phyloP scores from a whole-genome alignment of 345 rosid species.

The Linum tenue region DNA sequence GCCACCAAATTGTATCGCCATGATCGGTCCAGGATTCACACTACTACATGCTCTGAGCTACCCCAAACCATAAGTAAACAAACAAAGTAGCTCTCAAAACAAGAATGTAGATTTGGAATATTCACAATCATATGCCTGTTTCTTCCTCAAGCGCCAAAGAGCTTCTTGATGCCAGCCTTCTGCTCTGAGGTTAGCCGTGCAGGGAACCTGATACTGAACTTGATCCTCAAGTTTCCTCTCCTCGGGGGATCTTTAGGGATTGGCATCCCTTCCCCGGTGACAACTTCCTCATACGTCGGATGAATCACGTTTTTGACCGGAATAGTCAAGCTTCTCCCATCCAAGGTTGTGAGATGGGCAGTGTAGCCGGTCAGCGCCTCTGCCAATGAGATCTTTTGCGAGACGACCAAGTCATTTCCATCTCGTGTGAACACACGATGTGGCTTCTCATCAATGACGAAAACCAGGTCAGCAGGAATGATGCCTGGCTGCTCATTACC shows the following conservation, averaged over 20 bases:
- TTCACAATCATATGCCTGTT: not conserved
- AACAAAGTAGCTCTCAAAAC: too few species aligned
- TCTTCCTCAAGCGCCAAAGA: constrained; percentile 24
- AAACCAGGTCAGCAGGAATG: constrained; percentile 12
- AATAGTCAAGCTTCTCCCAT: constrained; percentile 10
- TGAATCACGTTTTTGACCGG: not conserved
- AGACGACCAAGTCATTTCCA: constrained; percentile 6
- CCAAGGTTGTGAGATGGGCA: constrained; percentile 14
- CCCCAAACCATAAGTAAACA: too few species aligned
- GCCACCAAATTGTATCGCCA: too few species aligned
- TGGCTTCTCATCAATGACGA: constrained; percentile 11
- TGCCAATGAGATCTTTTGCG: constrained; percentile 6
- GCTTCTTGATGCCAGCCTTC: constrained; percentile 43
- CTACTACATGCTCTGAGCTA: too few species aligned
- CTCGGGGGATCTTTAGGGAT: too few species aligned
- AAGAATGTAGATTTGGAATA: not conserved
- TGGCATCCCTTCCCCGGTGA: too few species aligned
- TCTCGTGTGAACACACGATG: constrained; percentile 10
- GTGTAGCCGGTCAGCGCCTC: constrained; percentile 15
- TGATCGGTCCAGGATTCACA: too few species aligned
- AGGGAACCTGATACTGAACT: not conserved
- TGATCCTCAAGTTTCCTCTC: too few species aligned
- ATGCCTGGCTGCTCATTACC: constrained; percentile 8
- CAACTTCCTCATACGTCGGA: too few species aligned
- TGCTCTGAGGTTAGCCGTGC: constrained; percentile 27